phyloP scores from a whole-genome alignment of 2,329 filamentous ascomycete species.

The Pseudopithomyces maydicus region DNA sequence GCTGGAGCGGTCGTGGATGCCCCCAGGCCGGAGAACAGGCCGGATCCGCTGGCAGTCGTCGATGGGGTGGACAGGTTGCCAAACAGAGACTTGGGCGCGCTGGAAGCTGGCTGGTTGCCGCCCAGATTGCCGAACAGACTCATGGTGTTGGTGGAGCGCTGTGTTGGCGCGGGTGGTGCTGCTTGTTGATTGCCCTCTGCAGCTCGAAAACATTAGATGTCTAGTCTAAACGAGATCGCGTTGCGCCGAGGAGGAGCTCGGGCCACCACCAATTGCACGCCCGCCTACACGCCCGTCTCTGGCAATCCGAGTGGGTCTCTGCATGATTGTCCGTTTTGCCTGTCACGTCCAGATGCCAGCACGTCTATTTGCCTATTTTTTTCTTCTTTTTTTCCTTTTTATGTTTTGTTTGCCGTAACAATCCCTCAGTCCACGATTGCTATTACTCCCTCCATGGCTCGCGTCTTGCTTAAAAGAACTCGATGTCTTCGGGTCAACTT shows the following conservation, averaged over 20 bases:
- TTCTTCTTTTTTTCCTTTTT: too few relatives aligned
- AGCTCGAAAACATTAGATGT: conserved; percentile 29
- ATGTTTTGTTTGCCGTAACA: too few relatives aligned
- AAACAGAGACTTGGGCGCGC: conserved; percentile 32
- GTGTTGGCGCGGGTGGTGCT: conserved; percentile 16
- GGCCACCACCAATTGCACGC: not conserved
- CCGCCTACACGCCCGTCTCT: too few relatives aligned
- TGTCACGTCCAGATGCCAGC: too few relatives aligned
- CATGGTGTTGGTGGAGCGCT: conserved; percentile 28
- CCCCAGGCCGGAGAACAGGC: conserved; percentile 36
- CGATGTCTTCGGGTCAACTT: not conserved
- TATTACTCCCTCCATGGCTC: too few relatives aligned
- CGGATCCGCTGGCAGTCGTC: conserved; percentile 26
- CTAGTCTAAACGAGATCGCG: conserved; percentile 34
- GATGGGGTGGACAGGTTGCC: conserved; percentile 29
- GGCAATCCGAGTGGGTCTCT: too few relatives aligned
- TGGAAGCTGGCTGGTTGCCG: conserved; percentile 34
- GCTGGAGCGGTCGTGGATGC: conserved; percentile 27
- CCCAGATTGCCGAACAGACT: conserved; percentile 40
- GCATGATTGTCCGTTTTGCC: too few relatives aligned
- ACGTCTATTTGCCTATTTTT: too few relatives aligned
- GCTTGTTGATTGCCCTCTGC: conserved; percentile 29
- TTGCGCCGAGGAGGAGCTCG: conserved; percentile 22
- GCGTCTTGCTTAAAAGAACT: too few relatives aligned
- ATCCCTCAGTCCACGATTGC: too few relatives aligned